These are phyloP conservation scores for Saccharomyces mikatae DNA, from an alignment of 805 yeast species.

Conservation along the genomic window DNA sequence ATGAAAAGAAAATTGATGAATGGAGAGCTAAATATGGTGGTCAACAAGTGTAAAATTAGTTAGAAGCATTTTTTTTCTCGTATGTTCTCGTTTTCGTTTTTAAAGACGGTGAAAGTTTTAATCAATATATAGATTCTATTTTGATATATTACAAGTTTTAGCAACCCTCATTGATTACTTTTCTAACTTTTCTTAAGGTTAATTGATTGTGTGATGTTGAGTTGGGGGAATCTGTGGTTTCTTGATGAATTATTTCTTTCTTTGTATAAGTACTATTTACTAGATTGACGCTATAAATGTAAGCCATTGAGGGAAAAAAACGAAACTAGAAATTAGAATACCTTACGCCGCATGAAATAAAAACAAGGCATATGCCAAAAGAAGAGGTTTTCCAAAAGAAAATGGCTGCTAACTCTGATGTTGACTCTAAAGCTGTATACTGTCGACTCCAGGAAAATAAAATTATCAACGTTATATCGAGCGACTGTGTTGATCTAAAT, in stretches of 20 bases:
- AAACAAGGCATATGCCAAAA: background rate
- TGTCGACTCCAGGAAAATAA: background rate
- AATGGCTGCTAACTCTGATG: background rate
- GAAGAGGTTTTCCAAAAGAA: background rate
- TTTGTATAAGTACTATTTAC: background rate
- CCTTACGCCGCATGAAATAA: background rate
- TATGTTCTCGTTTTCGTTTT: background rate
- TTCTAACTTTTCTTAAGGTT: background rate
- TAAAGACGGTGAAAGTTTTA: constrained; percentile 5
- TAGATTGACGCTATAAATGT: background rate
- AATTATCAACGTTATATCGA: background rate
- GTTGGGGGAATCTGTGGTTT: background rate
- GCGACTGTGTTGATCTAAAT: background rate
- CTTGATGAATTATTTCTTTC: background rate
- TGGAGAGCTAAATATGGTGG: constrained; percentile 90
- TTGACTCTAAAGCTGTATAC: background rate
- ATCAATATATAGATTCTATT: background rate
- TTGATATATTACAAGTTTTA: background rate
- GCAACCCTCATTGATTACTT: no score
- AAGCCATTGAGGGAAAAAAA: background rate
- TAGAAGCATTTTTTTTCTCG: constrained; percentile 4
- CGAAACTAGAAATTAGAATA: background rate
- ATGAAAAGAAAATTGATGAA: constrained; percentile 74
- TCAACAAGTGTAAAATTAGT: constrained; percentile 34
- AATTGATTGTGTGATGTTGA: background rate